These are phyloP conservation scores for Aspergillus asperescens DNA, from an alignment of 495 filamentous ascomycete species.

Conservation along the genomic window DNA sequence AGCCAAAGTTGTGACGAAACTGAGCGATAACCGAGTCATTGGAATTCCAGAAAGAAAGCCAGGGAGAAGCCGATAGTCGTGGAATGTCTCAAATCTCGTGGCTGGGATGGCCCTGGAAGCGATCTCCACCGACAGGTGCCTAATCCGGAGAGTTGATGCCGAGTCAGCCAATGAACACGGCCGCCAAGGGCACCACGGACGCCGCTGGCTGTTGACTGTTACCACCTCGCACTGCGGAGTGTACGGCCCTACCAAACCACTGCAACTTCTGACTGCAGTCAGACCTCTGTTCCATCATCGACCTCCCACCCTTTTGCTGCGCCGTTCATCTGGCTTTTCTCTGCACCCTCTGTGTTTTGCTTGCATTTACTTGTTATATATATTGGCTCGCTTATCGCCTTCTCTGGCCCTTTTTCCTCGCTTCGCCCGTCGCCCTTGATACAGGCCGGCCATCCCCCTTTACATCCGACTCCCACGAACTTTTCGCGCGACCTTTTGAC, in stretches of 20 bases:
- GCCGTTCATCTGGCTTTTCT: background rate
- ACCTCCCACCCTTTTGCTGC: background rate
- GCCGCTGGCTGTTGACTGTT: conserved; percentile 3
- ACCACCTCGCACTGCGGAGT: background rate
- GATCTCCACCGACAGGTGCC: conserved; percentile 19
- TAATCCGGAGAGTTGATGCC: conserved; percentile 10
- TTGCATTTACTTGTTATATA: background rate
- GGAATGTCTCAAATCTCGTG: background rate
- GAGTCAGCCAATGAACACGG: background rate
- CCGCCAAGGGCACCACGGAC: conserved; percentile 6
- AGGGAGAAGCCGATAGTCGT: no score
- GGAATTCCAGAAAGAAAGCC: no score
- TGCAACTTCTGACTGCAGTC: background rate
- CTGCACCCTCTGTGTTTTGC: background rate
- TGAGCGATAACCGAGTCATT: no score
- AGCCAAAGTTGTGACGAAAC: background rate
- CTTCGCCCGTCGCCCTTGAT: conserved; percentile 3
- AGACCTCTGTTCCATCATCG: background rate
- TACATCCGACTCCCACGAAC: background rate
- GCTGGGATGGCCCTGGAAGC: conserved; percentile 12
- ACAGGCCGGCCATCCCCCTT: background rate
- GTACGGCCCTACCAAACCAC: background rate
- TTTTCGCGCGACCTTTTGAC: background rate
- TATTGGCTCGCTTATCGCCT: background rate
- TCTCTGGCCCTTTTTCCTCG: background rate